Evolutionary conservation across 2,329 filamentous ascomycete genomes (phyloP), one percentile per base, ranked within the genome.

Genomic region (Coleophoma eucalyptorum): DNA sequence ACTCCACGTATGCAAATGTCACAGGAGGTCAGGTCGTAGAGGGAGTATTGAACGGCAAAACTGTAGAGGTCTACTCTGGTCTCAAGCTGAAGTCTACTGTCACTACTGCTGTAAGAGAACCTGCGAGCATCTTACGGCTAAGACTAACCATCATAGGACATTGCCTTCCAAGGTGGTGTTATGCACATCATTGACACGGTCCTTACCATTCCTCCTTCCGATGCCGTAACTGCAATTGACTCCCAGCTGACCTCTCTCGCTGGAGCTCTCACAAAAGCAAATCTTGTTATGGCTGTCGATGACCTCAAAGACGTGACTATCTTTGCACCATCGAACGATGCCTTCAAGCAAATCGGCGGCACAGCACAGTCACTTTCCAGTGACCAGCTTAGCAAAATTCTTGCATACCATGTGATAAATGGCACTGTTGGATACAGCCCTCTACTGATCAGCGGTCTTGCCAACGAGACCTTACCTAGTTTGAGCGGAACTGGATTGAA

Each of bases 151-250:
- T 44, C 31, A 20, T 7, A 60, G 61, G 75, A 79, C 59, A 68
- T 77, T 42, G 51, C 57, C 41, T 76, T 77, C 58, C 59, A 64
- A 18, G 73, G 73, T 45, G 76, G 77, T 16, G 65, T 77, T 12
- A 64, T 79, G 46, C 76, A 80, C 37, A 59, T 78, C 18, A 66
- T 78, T 46, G 75, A 79, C 62, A 72, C 72, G 45, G 66, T 79
- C n/a, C 65, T 79, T 43, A 66, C 74, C 1, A 69, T 75, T 3
- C 77, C 77, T 0, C 50, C 54, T 5, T 53, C 58, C 11, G 62
- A 72, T 26, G 63, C 66, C 43, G 52, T 55, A 15, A 68, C 66
- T 3, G 62, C 62, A 1, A 54, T 63, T 11, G 58, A 64, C 12
- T 68, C 68, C 53, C 60, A 66, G 45, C 58, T 70, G 15, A 70